phyloP scores from a whole-genome alignment of 2,329 filamentous ascomycete species.

The Aspergillus pseudonomiae region DNA sequence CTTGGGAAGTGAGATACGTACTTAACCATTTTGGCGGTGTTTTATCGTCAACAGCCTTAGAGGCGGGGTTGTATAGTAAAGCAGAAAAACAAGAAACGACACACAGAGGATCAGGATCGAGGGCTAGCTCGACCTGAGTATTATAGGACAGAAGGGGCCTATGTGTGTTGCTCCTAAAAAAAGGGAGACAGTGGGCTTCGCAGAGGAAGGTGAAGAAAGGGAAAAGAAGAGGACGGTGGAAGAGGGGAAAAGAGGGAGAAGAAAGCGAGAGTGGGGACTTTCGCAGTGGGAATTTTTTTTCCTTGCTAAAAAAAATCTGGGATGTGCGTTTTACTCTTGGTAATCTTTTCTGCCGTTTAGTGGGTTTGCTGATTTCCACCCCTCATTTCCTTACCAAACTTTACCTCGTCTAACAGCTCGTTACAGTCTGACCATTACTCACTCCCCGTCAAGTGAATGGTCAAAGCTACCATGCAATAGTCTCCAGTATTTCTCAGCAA shows the following conservation, averaged over 20 bases:
- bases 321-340: conserved; percentile 20
- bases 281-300: conserved; percentile 27
- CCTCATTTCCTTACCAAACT: conserved; percentile 12
- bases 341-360: conserved; percentile 2
- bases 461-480: neutral
- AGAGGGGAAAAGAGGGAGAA: conserved; percentile 25
- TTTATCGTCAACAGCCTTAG: conserved; percentile 41
- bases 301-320: neutral
- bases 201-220: conserved; percentile 32
- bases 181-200: conserved; percentile 32
- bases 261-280: conserved; percentile 31
- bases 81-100: conserved; percentile 33
- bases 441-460: neutral
- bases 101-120: conserved; percentile 48
- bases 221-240: conserved; percentile 31
- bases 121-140: conserved; percentile 46
- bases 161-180: conserved; percentile 42
- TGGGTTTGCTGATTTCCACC: neutral
- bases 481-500: neutral
- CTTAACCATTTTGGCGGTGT: conserved; percentile 99
- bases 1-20: conserved; percentile 62
- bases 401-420: conserved; percentile 1
- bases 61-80: conserved; percentile 42
- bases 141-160: conserved; percentile 37
- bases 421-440: neutral